A percentile compares a stretch with the other conserved stretches of the same genome.
phyloP scores from a whole-genome alignment of 768 basidiomycete genomes.

The Leccinum rimulosum region DNA sequence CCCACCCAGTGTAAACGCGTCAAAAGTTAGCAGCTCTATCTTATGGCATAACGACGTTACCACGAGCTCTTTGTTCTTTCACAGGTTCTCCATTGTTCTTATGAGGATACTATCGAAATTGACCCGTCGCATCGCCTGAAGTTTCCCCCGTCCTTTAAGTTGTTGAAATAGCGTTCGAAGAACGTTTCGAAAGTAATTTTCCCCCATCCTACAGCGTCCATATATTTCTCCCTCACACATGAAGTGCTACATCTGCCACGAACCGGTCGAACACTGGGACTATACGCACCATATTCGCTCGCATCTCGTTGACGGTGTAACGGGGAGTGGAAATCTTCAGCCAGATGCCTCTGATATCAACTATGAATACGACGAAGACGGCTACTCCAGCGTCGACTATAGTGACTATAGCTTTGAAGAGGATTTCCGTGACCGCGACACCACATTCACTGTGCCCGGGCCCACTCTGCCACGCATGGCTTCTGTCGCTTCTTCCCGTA shows the following conservation, averaged over 20 bases:
- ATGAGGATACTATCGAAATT: no score
- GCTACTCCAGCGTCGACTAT: no score
- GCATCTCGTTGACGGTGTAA: conserved; percentile 1
- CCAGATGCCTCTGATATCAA: not conserved
- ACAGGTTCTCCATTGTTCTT: no score
- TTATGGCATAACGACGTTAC: no score
- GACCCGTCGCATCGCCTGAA: no score
- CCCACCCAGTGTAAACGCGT: no score
- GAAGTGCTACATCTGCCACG: conserved; percentile 20
- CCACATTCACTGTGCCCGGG: not conserved
- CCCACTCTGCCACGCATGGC: not conserved
- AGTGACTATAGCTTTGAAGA: not conserved
- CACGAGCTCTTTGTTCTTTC: no score
- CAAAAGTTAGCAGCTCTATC: no score
- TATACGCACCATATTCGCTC: conserved; percentile 13
- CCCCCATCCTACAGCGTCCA: no score
- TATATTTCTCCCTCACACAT: not conserved
- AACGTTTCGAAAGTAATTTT: no score
- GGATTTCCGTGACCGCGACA: not conserved
- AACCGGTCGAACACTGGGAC: conserved; percentile 9
- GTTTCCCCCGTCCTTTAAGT: no score
- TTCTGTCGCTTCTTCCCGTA: not conserved
- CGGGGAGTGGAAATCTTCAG: not conserved
- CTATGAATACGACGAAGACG: not conserved
- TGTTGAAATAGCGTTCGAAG: no score